Conservation (phyloP, 371 early-diverging fungal genomes). For the Mortierella polycephala region DNA sequence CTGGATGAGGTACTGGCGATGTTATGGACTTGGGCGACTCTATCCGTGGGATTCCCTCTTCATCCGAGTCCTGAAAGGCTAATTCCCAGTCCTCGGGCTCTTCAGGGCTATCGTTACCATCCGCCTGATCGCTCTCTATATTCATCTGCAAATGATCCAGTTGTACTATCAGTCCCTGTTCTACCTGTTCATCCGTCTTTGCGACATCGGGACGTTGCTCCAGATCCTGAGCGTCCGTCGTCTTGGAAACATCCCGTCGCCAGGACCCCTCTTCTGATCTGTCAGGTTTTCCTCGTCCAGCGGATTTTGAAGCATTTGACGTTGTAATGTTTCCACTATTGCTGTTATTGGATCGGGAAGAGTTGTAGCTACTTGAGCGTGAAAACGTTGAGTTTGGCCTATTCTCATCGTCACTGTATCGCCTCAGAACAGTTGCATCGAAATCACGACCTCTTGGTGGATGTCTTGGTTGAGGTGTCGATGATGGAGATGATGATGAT, state of each 20-base stretch:
- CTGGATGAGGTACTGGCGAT: constrained; percentile 21
- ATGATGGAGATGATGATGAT: constrained; percentile 10
- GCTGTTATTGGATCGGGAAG: constrained; percentile 14
- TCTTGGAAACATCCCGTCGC: constrained; percentile 14
- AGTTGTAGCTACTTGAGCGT: constrained; percentile 31
- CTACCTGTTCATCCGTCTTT: constrained; percentile 1
- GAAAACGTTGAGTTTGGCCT: constrained; percentile 24
- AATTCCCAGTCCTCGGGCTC: constrained; percentile 53
- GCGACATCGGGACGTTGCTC: background rate
- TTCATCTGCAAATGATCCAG: constrained; percentile 11
- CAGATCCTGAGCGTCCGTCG: background rate
- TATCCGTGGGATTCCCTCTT: constrained; percentile 29
- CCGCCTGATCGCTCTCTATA: constrained; percentile 3
- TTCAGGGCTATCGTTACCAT: constrained; percentile 16
- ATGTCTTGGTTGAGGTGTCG: constrained; percentile 19
- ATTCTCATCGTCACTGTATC: constrained; percentile 40
- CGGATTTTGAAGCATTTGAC: background rate
- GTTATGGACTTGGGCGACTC: constrained; percentile 7
- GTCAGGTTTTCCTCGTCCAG: constrained; percentile 12
- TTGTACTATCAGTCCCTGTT: constrained; percentile 2
- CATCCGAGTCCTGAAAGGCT: constrained; percentile 40
- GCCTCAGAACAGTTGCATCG: constrained; percentile 52
- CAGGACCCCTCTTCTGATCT: constrained; percentile 26
- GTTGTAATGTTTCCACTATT: constrained; percentile 4
- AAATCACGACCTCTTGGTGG: constrained; percentile 55